These are phyloP conservation scores for Strobilomyces dryophilus DNA, from an alignment of 768 basidiomycete species.

Conservation along the genomic window DNA sequence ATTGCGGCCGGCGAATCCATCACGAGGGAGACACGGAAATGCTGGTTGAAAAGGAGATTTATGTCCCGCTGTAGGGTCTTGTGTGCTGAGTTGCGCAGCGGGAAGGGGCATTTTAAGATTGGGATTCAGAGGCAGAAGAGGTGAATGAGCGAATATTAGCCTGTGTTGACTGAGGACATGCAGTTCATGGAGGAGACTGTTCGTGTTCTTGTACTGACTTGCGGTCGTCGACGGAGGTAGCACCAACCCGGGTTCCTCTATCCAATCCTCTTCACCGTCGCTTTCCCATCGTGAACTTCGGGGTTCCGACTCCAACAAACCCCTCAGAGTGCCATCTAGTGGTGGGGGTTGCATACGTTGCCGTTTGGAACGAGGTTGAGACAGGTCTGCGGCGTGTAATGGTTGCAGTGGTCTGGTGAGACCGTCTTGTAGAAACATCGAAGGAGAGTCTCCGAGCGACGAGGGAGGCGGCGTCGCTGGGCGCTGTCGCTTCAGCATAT, in stretches of 20 bases:
- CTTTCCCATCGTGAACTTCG: constrained; percentile 14
- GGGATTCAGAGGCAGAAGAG: constrained; percentile 2
- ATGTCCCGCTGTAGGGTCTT: constrained; percentile 2
- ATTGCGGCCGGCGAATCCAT: not conserved
- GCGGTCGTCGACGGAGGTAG: constrained; percentile 8
- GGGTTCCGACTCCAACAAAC: constrained; percentile 33
- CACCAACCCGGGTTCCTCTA: constrained; percentile 26
- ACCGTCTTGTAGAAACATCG: constrained; percentile 10
- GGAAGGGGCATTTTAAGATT: not conserved
- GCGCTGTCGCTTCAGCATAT: constrained; percentile 55
- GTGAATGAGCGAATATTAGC: constrained; percentile 35
- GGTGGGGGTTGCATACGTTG: constrained; percentile 49
- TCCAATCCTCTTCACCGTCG: constrained; percentile 32
- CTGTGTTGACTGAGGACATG: constrained; percentile 68
- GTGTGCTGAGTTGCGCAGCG: not conserved
- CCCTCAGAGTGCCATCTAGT: constrained; percentile 49
- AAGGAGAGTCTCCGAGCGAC: constrained; percentile 25
- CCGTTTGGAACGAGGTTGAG: constrained; percentile 44
- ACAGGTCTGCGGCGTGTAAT: constrained; percentile 7
- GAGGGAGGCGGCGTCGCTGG: constrained; percentile 41
- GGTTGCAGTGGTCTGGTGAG: constrained; percentile 11
- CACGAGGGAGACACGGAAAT: not conserved
- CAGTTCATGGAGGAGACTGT: constrained; percentile 64
- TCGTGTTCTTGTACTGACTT: constrained; percentile 54
- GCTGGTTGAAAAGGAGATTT: constrained; percentile 5